phyloP scores from a whole-genome alignment of 805 yeast species.

The Pichia membranifaciens region DNA sequence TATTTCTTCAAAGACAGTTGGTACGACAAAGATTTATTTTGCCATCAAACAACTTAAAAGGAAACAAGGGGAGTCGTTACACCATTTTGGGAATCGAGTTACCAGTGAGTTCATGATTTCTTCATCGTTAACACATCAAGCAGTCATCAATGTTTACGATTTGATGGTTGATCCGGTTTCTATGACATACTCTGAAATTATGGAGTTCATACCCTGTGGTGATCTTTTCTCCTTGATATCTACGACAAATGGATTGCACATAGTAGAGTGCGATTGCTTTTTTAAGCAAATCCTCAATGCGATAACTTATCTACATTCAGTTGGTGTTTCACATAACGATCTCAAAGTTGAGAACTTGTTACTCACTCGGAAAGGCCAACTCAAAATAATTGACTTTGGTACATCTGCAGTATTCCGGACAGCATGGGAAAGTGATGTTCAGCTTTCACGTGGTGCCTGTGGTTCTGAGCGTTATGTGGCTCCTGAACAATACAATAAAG shows the following conservation, averaged over 20 bases:
- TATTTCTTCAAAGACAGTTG: conserved; percentile 37
- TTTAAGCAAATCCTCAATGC: conserved; percentile 83
- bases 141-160: conserved; percentile 73
- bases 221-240: conserved; percentile 61
- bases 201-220: conserved; percentile 94
- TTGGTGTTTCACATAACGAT: conserved; percentile 93
- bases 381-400: conserved; percentile 81
- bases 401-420: conserved; percentile 87
- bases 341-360: conserved; percentile 83
- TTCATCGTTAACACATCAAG: conserved; percentile 65
- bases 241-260: conserved; percentile 47
- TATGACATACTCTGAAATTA: conserved; percentile 76
- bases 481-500: conserved; percentile 70
- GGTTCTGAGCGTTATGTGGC: conserved; percentile 92
- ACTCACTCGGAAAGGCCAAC: conserved; percentile 57
- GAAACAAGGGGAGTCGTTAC: conserved; percentile 51
- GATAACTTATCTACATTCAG: conserved; percentile 76
- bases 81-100: conserved; percentile 60
- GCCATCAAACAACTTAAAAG: conserved; percentile 76
- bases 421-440: conserved; percentile 77
- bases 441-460: conserved; percentile 64
- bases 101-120: conserved; percentile 90
- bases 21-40: conserved; percentile 40
- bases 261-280: conserved; percentile 78
- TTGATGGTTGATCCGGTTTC: conserved; percentile 66